A percentile compares a stretch with the other conserved stretches of the same genome.
Conservation (phyloP, 2,329 filamentous ascomycete species). For the Hypoxylon rubiginosum region DNA sequence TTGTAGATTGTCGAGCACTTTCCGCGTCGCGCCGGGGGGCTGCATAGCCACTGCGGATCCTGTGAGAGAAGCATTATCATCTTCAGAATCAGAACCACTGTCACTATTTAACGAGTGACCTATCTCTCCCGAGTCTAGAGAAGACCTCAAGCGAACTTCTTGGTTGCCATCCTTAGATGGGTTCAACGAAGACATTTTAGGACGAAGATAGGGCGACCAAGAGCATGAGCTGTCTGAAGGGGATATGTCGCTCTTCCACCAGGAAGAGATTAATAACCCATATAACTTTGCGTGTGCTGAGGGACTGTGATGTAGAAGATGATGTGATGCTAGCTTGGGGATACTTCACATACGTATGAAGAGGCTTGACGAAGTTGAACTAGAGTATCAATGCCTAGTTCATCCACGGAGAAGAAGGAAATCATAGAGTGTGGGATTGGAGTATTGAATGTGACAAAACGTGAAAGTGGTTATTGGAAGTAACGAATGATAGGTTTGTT, state of each 20-base stretch:
- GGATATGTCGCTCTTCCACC: background rate
- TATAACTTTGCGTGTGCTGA: background rate
- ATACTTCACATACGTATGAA: background rate
- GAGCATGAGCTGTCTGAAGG: background rate
- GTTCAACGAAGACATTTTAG: conserved; percentile 15
- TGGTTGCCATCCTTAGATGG: background rate
- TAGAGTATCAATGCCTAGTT: background rate
- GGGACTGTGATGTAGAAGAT: background rate
- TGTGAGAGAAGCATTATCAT: conserved; percentile 8
- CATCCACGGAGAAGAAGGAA: background rate
- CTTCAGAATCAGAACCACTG: conserved; percentile 30
- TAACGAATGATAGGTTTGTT: background rate
- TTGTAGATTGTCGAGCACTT: conserved; percentile 32
- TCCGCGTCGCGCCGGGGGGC: conserved; percentile 14
- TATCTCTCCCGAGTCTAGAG: background rate
- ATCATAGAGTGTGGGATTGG: background rate
- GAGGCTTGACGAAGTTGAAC: background rate
- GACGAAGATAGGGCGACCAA: background rate
- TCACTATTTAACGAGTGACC: conserved; percentile 4
- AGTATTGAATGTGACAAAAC: background rate
- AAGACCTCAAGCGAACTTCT: background rate
- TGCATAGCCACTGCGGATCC: background rate
- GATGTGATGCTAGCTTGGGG: background rate
- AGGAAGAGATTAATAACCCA: too few relatives aligned
- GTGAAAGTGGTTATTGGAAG: background rate